phyloP scores from a whole-genome alignment of 345 rosid species.

The Camelina neglecta region DNA sequence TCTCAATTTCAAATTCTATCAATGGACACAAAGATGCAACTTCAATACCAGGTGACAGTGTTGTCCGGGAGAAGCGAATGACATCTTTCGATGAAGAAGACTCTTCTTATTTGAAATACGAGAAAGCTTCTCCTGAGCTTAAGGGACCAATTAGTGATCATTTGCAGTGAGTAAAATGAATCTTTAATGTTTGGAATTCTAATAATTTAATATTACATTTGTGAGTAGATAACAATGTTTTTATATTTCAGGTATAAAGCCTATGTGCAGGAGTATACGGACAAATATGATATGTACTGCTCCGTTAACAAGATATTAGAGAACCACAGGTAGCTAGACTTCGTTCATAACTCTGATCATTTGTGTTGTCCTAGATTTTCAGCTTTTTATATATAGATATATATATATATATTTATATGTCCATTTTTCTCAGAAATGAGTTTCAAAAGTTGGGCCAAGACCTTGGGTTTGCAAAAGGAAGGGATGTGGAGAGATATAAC shows the following conservation, averaged over 20 bases:
- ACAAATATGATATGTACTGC: slow-evolving; percentile 77
- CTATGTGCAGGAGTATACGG: slow-evolving; percentile 74
- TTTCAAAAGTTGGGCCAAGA: slow-evolving; percentile 79
- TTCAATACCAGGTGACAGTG: slow-evolving; percentile 50
- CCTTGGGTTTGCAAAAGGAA: slow-evolving; percentile 69
- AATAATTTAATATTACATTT: slow-evolving; percentile 2
- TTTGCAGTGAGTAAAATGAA: slow-evolving; percentile 67
- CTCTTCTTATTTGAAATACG: slow-evolving; percentile 71
- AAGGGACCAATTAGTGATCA: slow-evolving; percentile 78
- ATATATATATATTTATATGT: neutral
- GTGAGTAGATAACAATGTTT: slow-evolving; percentile 22
- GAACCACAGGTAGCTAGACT: slow-evolving; percentile 66
- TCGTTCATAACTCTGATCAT: slow-evolving; percentile 12
- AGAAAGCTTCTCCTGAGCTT: slow-evolving; percentile 77
- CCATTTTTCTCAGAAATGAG: slow-evolving; percentile 53
- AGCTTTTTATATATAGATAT: neutral
- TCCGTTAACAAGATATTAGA: slow-evolving; percentile 75
- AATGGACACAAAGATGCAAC: slow-evolving; percentile 58
- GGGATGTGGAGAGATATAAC: slow-evolving; percentile 69
- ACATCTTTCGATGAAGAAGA: slow-evolving; percentile 68
- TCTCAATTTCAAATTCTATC: slow-evolving; percentile 39
- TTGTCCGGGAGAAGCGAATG: slow-evolving; percentile 55
- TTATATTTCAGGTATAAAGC: slow-evolving; percentile 69
- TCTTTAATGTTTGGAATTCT: slow-evolving; percentile 17
- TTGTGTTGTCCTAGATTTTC: slow-evolving; percentile 10